phyloP scores from a whole-genome alignment of 1,139 yeast species.

The Lodderomyces oxycetoniae region DNA sequence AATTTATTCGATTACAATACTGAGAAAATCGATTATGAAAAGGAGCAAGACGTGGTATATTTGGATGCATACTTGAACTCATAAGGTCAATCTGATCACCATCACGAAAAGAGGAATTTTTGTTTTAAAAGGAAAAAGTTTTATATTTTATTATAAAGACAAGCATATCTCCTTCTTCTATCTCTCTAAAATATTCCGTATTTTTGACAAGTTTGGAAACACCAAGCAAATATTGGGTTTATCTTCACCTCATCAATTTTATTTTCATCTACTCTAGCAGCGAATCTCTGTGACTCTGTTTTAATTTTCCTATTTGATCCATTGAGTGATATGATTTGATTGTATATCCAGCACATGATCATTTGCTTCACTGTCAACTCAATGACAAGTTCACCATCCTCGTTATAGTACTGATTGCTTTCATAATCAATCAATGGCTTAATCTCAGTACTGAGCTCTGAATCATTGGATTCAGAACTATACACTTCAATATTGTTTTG shows the following conservation, averaged over 20 bases:
- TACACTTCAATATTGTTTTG: neutral
- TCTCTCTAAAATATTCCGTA: conserved; percentile 26
- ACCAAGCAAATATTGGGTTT: conserved; percentile 18
- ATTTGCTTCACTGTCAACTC: conserved; percentile 21
- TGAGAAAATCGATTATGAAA: conserved; percentile 28
- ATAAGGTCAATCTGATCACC: conserved; percentile 1
- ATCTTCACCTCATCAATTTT: conserved; percentile 14
- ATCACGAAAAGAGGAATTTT: neutral
- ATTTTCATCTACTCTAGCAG: conserved; percentile 25
- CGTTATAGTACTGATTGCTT: conserved; percentile 9
- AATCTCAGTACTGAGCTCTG: no score
- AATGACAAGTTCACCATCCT: conserved; percentile 17
- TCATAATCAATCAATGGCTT: conserved; percentile 1
- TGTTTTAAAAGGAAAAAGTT: neutral
- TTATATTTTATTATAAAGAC: no score
- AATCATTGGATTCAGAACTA: conserved; percentile 9
- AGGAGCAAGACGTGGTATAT: conserved; percentile 34
- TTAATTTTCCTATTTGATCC: conserved; percentile 16
- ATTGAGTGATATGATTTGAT: conserved; percentile 15
- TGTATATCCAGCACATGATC: conserved; percentile 17
- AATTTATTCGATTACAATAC: conserved; percentile 33
- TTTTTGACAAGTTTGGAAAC: conserved; percentile 30
- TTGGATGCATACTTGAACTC: conserved; percentile 36
- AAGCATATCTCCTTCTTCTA: neutral
- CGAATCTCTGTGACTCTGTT: conserved; percentile 23